Evolutionary conservation across 352 stramenopile species (phyloP), one percentile per base, ranked within the genome.

Genomic region (Phytophthora tubulina): DNA sequence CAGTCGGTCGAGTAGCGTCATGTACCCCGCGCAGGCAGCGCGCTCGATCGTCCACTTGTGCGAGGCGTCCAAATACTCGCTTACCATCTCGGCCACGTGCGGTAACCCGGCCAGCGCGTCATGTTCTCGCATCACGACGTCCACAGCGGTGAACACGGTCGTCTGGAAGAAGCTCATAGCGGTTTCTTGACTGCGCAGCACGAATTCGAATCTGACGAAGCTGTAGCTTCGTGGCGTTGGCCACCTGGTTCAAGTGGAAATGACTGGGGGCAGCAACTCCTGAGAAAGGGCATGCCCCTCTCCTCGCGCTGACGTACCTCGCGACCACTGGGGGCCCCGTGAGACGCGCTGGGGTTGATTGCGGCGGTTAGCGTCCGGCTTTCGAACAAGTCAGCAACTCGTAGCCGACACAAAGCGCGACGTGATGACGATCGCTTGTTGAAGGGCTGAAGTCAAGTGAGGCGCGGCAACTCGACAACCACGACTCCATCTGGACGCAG

Each of bases 11-110:
- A 91, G 78, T 58, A 92, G 71, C 63, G 80, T 77, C 60, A 79
- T 54, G 68, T 84, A 79, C n/a, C 86, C 86, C 33, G 60, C 63
- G 60, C 81, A 86, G 30, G 86, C 84, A 35, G 84, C 85, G 31
- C 75, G 72, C 36, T 82, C 79, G 27, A 94, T 72, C 39, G 78
- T 89, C 86, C 86, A 94, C 50, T 79, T 72, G 31, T 69, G 55
- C 52, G 86, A 94, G 30, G 50, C 51, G 72, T 94, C 86, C 57
- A 94, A 73, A 31, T 84, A 83, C 30, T 75, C 77, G 61, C 74
- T 86, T 11, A 91, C 52, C 57, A 83, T 65, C 38, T 76, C 66
- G 10, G 76, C 75, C 41, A 91, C 57, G 44, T 89, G 84, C 6
- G 75, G 61, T 35, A 72, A 85, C 33, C 82, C 76, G 39, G 78